phyloP scores from a whole-genome alignment of 1,284 basidiomycete species.

The Heterobasidion annosum region DNA sequence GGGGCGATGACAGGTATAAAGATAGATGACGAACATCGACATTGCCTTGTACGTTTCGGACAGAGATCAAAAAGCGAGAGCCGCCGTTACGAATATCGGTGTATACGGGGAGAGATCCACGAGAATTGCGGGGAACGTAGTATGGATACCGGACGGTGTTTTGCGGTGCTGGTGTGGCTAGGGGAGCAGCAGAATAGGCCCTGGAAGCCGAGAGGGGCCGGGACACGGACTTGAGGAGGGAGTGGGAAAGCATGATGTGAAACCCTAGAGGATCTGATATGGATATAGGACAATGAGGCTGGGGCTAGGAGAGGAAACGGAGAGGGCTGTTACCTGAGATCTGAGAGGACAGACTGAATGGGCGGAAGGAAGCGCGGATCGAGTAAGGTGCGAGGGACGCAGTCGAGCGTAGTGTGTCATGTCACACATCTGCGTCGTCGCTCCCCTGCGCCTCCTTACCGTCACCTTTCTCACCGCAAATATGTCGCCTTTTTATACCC shows the following conservation, averaged over 20 bases:
- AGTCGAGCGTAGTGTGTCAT: too few species aligned
- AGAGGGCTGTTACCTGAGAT: background rate
- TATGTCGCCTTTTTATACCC: slow-evolving; percentile 11
- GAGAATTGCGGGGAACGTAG: slow-evolving; percentile 52
- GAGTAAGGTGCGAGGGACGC: too few species aligned
- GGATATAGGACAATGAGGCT: too few species aligned
- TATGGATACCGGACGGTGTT: slow-evolving; percentile 27
- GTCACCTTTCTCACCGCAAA: background rate
- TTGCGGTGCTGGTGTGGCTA: background rate
- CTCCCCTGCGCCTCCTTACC: background rate
- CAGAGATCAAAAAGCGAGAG: slow-evolving; percentile 38
- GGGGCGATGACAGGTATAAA: slow-evolving; percentile 6
- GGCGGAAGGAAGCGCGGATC: background rate
- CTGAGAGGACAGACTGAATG: background rate
- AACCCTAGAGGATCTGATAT: background rate
- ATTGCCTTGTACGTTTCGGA: slow-evolving; percentile 40
- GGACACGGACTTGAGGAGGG: background rate
- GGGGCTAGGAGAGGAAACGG: background rate
- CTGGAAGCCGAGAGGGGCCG: background rate
- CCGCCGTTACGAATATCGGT: slow-evolving; percentile 60
- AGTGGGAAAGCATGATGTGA: background rate
- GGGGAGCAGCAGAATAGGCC: background rate
- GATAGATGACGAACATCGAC: slow-evolving; percentile 23
- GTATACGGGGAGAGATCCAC: slow-evolving; percentile 63
- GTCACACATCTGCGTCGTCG: background rate